phyloP scores from a whole-genome alignment of 192 early-diverging fungal species.

The Podila epicladia region DNA sequence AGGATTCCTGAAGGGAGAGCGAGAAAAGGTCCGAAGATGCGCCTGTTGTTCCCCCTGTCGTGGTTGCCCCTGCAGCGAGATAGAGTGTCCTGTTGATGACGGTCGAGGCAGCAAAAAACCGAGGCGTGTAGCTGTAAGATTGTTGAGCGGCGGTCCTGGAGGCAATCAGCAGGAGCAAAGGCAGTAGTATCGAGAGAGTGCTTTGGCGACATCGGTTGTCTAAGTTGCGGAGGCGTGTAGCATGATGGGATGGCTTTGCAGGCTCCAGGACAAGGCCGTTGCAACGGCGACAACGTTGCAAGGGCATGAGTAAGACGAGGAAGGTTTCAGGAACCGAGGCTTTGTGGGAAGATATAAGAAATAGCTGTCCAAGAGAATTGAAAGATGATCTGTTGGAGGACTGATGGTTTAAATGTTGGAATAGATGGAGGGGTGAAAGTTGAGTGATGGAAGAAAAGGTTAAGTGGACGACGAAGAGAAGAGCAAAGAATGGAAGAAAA shows the following conservation, averaged over 20 bases:
- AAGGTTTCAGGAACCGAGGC: background rate
- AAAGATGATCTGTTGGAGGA: too few relatives aligned
- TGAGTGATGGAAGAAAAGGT: too few relatives aligned
- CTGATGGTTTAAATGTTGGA: too few relatives aligned
- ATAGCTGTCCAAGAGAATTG: too few relatives aligned
- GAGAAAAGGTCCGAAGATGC: conserved; percentile 17
- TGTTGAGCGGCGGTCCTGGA: background rate
- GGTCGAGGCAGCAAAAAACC: conserved; percentile 22
- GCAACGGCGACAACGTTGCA: background rate
- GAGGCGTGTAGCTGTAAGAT: conserved; percentile 6
- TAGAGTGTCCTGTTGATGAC: conserved; percentile 28
- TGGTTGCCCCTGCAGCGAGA: conserved; percentile 14
- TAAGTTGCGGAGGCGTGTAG: background rate
- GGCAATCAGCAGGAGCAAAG: background rate
- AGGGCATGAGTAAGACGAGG: background rate
- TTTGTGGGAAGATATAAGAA: too few relatives aligned
- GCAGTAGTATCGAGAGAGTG: background rate
- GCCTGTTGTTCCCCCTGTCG: background rate
- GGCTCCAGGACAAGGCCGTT: background rate
- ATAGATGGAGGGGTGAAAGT: too few relatives aligned
- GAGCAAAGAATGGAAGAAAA: too few relatives aligned
- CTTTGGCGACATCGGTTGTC: background rate
- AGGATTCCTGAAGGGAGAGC: conserved; percentile 11
- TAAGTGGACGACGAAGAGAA: too few relatives aligned
- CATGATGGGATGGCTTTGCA: too few relatives aligned